A percentile compares a stretch with the other conserved stretches of the same genome.
These are phyloP conservation scores for Talaromyces albobiverticillius DNA, from an alignment of 2,329 filamentous ascomycete genomes.

Conservation along the genomic window DNA sequence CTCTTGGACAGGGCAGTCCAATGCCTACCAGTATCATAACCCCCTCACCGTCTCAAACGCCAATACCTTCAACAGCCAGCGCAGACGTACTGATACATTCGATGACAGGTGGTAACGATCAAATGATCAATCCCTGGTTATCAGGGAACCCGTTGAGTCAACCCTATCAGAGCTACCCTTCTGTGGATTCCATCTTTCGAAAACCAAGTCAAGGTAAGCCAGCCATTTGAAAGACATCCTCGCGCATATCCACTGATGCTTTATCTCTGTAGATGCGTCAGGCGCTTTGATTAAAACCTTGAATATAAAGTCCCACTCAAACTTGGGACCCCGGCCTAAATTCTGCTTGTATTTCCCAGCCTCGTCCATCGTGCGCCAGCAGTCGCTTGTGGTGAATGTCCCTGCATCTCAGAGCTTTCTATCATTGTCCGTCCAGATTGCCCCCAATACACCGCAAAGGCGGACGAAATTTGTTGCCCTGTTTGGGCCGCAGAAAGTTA, in stretches of 20 bases:
- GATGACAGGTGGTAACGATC: background rate
- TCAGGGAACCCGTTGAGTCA: background rate
- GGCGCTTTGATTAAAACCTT: conserved; percentile 68
- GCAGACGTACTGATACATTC: background rate
- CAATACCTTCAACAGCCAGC: background rate
- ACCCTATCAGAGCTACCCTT: conserved; percentile 15
- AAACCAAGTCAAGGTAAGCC: conserved; percentile 48
- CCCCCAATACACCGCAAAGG: conserved; percentile 61
- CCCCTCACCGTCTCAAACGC: conserved; percentile 4
- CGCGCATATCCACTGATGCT: conserved; percentile 25
- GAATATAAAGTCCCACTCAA: conserved; percentile 65
- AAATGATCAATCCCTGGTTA: background rate
- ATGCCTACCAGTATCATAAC: conserved; percentile 5
- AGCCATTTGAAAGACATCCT: background rate
- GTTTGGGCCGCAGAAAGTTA: conserved; percentile 62
- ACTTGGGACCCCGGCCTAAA: conserved; percentile 59
- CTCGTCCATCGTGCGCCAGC: conserved; percentile 63
- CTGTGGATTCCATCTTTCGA: conserved; percentile 42
- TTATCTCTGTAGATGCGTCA: conserved; percentile 40
- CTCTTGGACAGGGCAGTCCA: conserved; percentile 13
- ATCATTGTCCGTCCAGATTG: conserved; percentile 66
- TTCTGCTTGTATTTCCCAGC: conserved; percentile 65
- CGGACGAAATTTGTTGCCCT: conserved; percentile 75
- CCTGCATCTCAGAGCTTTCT: conserved; percentile 66
- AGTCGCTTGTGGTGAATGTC: conserved; percentile 70